Evolutionary conservation across 352 stramenopile species (phyloP), one percentile per base, ranked within the genome.

Genomic region (Pythium pectinolyticum): DNA sequence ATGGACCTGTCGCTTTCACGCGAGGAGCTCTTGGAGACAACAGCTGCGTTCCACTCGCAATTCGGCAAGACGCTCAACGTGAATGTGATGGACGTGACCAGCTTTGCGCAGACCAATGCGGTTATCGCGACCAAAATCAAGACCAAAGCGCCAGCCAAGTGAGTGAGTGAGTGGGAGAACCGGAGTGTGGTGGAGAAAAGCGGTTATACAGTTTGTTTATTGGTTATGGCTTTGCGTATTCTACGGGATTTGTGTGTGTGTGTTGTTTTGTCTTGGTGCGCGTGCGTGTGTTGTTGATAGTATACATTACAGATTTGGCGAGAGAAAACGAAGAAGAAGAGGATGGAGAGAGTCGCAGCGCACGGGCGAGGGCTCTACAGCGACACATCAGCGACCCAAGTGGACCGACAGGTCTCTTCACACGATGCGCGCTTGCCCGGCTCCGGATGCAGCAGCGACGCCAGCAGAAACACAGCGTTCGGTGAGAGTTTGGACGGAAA

Each of bases 401-500:
- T 60, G 12, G 82, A 86, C 50, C 89, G 89, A 67, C 76, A 91
- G 31, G 88, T 86, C 57, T 96, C 87, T 61, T 93, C 88, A 37
- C 86, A 92, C 27, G 84, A 88, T 39, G 78, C 82, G 5, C 89
- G 84, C 32, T 87, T 88, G 41, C 69, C 82, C 17, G 89, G 89
- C 50, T 96, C 87, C 15, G 89, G 83, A 57, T 96, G 84, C n/a
- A 96, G 75, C 58, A 96, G 72, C 32, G 78, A 86, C 20, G 79
- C 70, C 56, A 96, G 73, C 32, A 96, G 49, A 47, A 86, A 87
- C 22, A 84, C 77, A 3, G 84, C 82, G 11, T 74, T 35, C 4
- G 83, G 73, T 5, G 79, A 88, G 56, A 96, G 72, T 62, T 79
- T 82, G 15, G 80, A 66, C 12, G 88, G 86, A 69, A 96, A 96